A percentile compares a stretch with the other conserved stretches of the same genome.
Conservation (phyloP, 176 grass and related monocot genomes). For the Eragrostis curvula region DNA sequence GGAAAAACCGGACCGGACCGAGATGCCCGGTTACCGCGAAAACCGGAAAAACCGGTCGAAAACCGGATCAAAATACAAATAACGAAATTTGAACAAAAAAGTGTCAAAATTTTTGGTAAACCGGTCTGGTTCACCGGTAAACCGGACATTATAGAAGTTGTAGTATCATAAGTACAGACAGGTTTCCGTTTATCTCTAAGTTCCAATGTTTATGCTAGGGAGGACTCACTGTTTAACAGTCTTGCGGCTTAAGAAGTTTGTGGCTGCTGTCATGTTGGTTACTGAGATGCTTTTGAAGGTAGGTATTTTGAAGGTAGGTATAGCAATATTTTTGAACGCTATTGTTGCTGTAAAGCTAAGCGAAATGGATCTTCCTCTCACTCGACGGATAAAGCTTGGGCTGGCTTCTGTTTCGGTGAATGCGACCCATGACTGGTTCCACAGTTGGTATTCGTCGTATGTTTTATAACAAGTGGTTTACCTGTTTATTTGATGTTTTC, state of each 20-base stretch:
- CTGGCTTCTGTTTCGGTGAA: not conserved
- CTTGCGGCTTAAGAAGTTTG: not conserved
- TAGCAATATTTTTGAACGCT: not conserved
- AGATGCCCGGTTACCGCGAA: too few species aligned
- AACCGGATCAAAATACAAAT: too few species aligned
- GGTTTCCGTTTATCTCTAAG: not conserved
- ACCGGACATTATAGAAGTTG: not conserved
- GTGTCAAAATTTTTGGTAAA: too few species aligned
- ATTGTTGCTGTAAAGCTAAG: constrained; percentile 20
- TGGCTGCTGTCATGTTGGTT: constrained; percentile 18
- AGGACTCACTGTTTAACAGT: not conserved
- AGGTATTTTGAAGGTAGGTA: not conserved
- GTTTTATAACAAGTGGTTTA: not conserved
- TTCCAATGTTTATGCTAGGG: not conserved
- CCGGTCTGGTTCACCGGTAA: too few species aligned
- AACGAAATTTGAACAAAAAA: too few species aligned
- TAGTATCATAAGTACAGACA: not conserved
- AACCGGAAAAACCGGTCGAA: too few species aligned
- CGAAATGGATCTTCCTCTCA: constrained; percentile 22
- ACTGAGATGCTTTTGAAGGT: constrained; percentile 37
- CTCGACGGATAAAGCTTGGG: not conserved
- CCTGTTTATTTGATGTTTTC: not conserved
- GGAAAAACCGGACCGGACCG: too few species aligned
- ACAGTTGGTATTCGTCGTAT: not conserved
- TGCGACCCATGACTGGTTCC: constrained; percentile 25